Base-by-base conservation (phyloP, 1,284 basidiomycete genomes). In the Cryptococcus sp. region DNA sequence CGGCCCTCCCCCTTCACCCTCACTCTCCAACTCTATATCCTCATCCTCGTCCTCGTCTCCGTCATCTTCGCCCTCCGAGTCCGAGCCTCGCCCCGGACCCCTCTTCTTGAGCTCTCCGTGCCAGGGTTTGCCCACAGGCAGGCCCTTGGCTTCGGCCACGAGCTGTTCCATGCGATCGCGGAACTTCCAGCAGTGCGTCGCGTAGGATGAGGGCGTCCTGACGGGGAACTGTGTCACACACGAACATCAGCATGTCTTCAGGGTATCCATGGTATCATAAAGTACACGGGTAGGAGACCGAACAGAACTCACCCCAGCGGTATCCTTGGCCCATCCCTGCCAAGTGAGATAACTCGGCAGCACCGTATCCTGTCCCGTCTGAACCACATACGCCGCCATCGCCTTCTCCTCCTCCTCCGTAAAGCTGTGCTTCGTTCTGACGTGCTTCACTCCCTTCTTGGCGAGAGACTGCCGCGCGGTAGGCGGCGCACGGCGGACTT, bases 321-420 rank as follows among this genome's bases (percentile, higher is more conserved):
- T 53, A 46, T 54, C 55, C 11, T 42, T 48, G 4, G 36, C 36
- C 59, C 56, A 60, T 36, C 44, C 50, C 28, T 40, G 33, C 16
- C 50, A 46, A 24, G 23, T 40, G 9, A 39, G 43, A 51, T 43
- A 50, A 36, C 39, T 43, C 28, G 28, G 43, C 47, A 45, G 44
- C n/a, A 40, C 35, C 23, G 37, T 37, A 11, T 24, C 28, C 40
- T 36, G 15, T 15, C 33, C 42, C 24, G 44, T 46, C 4, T 39
- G 18, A 13, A 43, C 39, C 5, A 59, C 38, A 49, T 56, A 56
- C 23, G 23, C 21, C 20, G 54, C 60, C 60, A 62, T 62, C 12
- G 48, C 46, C 40, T 11, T 48, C 18, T 52, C 46, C 36, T 52
- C 51, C 45, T 57, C 55, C 23, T 61, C 55, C 13, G 46, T 49